phyloP scores from a whole-genome alignment of 306 rosid species.

The Corylus avellana region DNA sequence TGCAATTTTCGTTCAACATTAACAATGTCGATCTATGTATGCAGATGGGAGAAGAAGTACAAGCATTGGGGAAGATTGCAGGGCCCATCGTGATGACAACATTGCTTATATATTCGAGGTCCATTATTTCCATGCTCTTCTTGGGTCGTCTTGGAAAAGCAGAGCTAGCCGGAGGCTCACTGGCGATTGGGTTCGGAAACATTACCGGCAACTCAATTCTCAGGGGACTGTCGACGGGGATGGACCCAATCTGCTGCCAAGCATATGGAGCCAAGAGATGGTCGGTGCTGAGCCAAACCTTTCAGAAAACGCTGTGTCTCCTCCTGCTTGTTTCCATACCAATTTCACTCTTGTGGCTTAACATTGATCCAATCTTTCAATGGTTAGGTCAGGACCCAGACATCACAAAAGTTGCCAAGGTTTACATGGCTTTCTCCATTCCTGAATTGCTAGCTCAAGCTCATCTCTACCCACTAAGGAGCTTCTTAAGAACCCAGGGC shows the following conservation, averaged over 20 bases:
- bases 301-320: slow-evolving; percentile 63
- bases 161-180: slow-evolving; percentile 86
- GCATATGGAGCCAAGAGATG: slow-evolving; percentile 82
- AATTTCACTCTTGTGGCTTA: slow-evolving; percentile 71
- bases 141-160: slow-evolving; percentile 76
- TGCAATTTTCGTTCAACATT: neutral
- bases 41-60: slow-evolving; percentile 75
- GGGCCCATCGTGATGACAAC: slow-evolving; percentile 68
- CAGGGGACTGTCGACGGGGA: slow-evolving; percentile 71
- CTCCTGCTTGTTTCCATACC: slow-evolving; percentile 71
- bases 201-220: slow-evolving; percentile 75
- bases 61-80: slow-evolving; percentile 51
- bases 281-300: slow-evolving; percentile 69
- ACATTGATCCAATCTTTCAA: slow-evolving; percentile 60
- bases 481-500: slow-evolving; percentile 77
- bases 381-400: slow-evolving; percentile 82
- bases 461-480: slow-evolving; percentile 60
- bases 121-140: slow-evolving; percentile 73
- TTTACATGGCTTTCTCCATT: slow-evolving; percentile 69
- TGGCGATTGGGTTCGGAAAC: slow-evolving; percentile 82
- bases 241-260: slow-evolving; percentile 96
- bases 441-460: slow-evolving; percentile 89
- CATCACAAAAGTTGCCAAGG: slow-evolving; percentile 65
- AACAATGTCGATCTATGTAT: slow-evolving; percentile 29
- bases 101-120: slow-evolving; percentile 66